phyloP scores from a whole-genome alignment of 345 rosid genomes.

The Populus pruinosa region DNA sequence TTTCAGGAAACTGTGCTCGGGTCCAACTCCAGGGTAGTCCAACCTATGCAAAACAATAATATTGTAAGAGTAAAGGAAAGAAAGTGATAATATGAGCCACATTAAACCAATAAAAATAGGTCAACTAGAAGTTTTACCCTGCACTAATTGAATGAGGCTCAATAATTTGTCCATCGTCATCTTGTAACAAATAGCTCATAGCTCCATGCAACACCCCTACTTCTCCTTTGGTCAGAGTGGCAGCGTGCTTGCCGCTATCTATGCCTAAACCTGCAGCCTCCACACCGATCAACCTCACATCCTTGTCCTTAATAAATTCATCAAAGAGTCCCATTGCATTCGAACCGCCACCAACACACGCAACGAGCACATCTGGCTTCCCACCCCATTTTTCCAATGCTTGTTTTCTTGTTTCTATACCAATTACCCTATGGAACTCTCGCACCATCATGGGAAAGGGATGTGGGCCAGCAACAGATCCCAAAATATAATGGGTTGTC shows the following conservation, averaged over 20 bases:
- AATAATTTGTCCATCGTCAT: conserved; percentile 86
- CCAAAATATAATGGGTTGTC: conserved; percentile 90
- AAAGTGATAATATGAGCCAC: background rate
- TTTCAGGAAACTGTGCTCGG: conserved; percentile 92
- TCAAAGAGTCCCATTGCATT: conserved; percentile 95
- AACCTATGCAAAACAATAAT: conserved; percentile 41
- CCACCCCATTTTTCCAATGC: conserved; percentile 96
- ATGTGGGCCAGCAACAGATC: conserved; percentile 97
- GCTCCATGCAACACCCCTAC: conserved; percentile 95
- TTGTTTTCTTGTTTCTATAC: conserved; percentile 80
- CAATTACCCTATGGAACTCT: conserved; percentile 90
- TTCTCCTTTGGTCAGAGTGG: conserved; percentile 80
- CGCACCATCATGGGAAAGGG: conserved; percentile 97
- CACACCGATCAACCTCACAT: conserved; percentile 85
- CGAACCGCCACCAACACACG: conserved; percentile 95
- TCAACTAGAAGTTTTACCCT: conserved; percentile 45
- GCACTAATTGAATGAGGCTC: conserved; percentile 96
- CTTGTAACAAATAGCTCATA: conserved; percentile 93
- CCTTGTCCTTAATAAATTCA: conserved; percentile 73
- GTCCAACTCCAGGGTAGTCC: conserved; percentile 99
- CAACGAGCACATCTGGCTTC: conserved; percentile 85
- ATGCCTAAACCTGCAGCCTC: conserved; percentile 94
- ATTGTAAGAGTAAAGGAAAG: background rate
- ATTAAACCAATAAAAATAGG: background rate
- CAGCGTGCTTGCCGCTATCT: conserved; percentile 94